Conservation (phyloP, 164 flowering plant species). For the Berberis vulgaris region DNA sequence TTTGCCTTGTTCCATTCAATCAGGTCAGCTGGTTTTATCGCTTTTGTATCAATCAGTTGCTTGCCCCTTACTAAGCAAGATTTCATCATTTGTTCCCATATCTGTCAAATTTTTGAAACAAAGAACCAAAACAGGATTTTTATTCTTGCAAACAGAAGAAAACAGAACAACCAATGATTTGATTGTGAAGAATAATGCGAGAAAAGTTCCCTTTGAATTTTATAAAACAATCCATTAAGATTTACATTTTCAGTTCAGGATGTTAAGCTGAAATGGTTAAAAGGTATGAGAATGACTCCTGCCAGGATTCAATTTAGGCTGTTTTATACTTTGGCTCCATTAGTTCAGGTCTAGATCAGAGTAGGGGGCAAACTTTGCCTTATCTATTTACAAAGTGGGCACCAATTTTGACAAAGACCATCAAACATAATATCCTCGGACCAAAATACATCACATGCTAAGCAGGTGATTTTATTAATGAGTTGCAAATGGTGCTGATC, state of each 20-base stretch:
- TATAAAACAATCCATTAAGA: not conserved
- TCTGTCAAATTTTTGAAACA: conserved; percentile 28
- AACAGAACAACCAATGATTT: too few species aligned
- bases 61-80: conserved; percentile 50
- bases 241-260: not conserved
- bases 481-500: too few species aligned
- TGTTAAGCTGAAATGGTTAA: not conserved
- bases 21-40: conserved; percentile 49
- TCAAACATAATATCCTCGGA: too few species aligned
- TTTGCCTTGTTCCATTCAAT: conserved; percentile 53
- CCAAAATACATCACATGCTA: too few species aligned
- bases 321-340: too few species aligned
- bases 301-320: too few species aligned
- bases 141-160: not conserved
- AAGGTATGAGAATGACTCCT: not conserved
- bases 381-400: too few species aligned
- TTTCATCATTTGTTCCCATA: conserved; percentile 62
- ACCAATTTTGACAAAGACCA: too few species aligned
- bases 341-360: too few species aligned
- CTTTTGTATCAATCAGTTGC: conserved; percentile 53
- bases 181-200: not conserved
- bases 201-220: not conserved
- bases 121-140: not conserved
- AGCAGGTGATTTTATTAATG: too few species aligned
- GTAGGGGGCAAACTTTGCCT: too few species aligned